A percentile compares a stretch with the other conserved stretches of the same genome.
These are phyloP conservation scores for Penicillium sp. DNA, from an alignment of 2,329 filamentous ascomycete species.

Conservation along the genomic window DNA sequence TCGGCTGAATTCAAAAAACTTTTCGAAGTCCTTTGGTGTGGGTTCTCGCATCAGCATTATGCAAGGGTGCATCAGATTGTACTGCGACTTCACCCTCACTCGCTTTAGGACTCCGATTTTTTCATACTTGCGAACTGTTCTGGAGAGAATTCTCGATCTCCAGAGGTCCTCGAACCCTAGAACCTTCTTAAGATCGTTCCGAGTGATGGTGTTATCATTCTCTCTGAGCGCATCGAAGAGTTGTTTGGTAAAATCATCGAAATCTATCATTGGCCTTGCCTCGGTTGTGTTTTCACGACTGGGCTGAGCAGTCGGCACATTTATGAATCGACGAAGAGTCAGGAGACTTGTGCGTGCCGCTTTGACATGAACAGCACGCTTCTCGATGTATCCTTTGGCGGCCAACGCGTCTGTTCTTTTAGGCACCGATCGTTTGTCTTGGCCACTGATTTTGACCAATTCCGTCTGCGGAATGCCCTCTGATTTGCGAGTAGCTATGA, in stretches of 20 bases:
- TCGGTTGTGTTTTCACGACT: constrained; percentile 7
- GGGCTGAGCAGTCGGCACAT: constrained; percentile 5
- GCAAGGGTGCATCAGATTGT: constrained; percentile 42
- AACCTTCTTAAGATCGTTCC: constrained; percentile 52
- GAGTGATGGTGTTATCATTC: constrained; percentile 47
- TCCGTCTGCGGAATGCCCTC: constrained; percentile 60
- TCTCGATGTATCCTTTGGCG: constrained; percentile 62
- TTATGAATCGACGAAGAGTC: constrained; percentile 52
- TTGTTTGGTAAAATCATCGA: constrained; percentile 50
- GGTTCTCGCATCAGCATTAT: constrained; percentile 47
- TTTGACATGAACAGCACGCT: constrained; percentile 50
- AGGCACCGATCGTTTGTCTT: constrained; percentile 66
- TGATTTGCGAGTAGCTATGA: constrained; percentile 57
- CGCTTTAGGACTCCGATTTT: constrained; percentile 47
- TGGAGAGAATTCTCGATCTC: constrained; percentile 43
- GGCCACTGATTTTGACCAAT: constrained; percentile 55
- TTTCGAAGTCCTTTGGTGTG: constrained; percentile 37
- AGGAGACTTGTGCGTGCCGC: constrained; percentile 58
- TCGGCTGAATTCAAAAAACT: constrained; percentile 40
- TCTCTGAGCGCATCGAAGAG: constrained; percentile 53
- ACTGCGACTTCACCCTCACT: constrained; percentile 45
- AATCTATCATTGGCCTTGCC: constrained; percentile 42
- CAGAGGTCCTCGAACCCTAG: constrained; percentile 43
- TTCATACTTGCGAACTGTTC: constrained; percentile 47
- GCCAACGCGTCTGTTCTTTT: constrained; percentile 59